Base-by-base conservation (phyloP, 2,329 filamentous ascomycete genomes). In the Metarhizium guizhouense region DNA sequence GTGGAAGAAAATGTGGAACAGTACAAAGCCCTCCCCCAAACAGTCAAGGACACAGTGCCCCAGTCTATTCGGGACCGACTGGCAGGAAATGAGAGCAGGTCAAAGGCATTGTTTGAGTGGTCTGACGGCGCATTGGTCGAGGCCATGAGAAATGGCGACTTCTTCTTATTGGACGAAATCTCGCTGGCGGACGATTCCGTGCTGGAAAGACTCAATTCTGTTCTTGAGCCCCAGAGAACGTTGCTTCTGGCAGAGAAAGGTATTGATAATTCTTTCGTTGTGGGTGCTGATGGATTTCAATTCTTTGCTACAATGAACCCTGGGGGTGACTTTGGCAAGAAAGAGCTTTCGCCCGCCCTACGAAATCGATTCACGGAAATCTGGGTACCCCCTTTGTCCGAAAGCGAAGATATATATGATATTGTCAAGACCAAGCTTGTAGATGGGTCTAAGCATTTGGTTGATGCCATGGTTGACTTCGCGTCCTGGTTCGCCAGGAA, bases 241-340 rank as follows among this genome's bases (percentile, higher is more conserved):
- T 82, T 99, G 32, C 75, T 99, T 3, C 80, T 99, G 16, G 95
- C 95, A 0, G 94, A 99, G 69, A 99, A 97, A 71, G 95, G 94
- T 0, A 83, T 89, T 2, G 80, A 88, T 5, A 86, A 96, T 68
- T 91, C 91, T 0, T 85, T 89, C 60, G 81, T 99, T 30, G 81
- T 82, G 43, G 94, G 88, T 6, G 72, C 78, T 11, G 78, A 87
- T 45, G 89, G 87, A 0, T 99, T 97, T 70, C 92, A 99, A 65
- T 96, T 99, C 71, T 83, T 99, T 57, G 93, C 94, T 3, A 99
- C 94, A 0, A 99, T 99, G 94, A 99, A 99, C 62, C 94, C 94
- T 8, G 95, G 95, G 52, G 94, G 95, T 49, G 94, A 99, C 67
- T 99, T 97, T 68, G 94, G 94, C 61, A 99, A 99, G 74, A 90